Evolutionary conservation across 1,284 basidiomycete species (phyloP), one percentile per base, ranked within the genome.

Genomic region (Sparassis latifolia): DNA sequence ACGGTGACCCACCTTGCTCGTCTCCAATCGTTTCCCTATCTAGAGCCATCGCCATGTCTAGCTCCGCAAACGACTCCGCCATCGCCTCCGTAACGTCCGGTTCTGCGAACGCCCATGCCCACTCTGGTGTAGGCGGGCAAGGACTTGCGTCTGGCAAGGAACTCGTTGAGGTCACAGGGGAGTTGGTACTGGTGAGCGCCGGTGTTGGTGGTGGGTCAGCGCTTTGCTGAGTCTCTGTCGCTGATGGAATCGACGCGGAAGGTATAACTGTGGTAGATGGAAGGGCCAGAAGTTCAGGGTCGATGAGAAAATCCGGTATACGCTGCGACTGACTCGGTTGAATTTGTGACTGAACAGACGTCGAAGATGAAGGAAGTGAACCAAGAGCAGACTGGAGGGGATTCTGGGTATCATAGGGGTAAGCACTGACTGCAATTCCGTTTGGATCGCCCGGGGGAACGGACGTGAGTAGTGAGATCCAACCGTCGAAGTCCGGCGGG

Each of bases 121-220:
- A 51, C 9, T 54, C 47, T 10, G 53, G 68, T 12, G 63, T 69
- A 4, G 55, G 52, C 9, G 69, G 62, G 20, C 20, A 20, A 20
- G 20, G 20, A 20, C 20, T 20, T 20, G 20, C 20, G 33, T 63
- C 72, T 12, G 67, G 57, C 45, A 67, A 52, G 10, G 71, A 73
- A 42, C 66, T 65, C 33, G 64, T 55, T 3, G 72, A 72, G 3
- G 68, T 63, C 20, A 64, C 58, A 0, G 69, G 70, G 10, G 71
- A 73, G 39, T 62, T 61, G 5, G 57, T 39, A n/a, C 20, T 44
- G 28, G 42, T 49, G 4, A 47, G 45, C 10, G 31, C 45, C 27
- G 49, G 52, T 5, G 49, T 53, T 30, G 48, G 33, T 9, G 52
- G 45, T n/a, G 44, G n/a, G 31, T 29, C 42, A 3, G 47, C n/a